phyloP scores from a whole-genome alignment of 495 filamentous ascomycete species.

The Penicillium bovifimosum region DNA sequence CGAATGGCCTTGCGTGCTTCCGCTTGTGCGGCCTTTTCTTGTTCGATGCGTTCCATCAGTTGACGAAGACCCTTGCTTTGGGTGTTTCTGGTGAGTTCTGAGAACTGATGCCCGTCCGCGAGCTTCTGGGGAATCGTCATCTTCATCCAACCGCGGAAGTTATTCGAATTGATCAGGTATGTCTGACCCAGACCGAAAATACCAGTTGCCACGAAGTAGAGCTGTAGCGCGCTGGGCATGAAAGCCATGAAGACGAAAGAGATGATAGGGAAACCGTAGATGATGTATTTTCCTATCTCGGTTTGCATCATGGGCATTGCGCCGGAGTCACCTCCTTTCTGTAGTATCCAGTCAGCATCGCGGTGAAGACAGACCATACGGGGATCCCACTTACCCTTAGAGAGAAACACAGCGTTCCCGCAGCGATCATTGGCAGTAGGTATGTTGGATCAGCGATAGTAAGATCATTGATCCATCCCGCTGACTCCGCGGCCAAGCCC shows the following conservation, averaged over 20 bases:
- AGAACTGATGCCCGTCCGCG: not conserved
- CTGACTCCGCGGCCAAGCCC: constrained; percentile 59
- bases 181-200: constrained; percentile 54
- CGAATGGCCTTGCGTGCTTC: not conserved
- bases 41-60: constrained; percentile 2
- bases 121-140: constrained; percentile 18
- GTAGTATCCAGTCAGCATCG: constrained; percentile 1
- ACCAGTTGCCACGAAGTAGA: constrained; percentile 62
- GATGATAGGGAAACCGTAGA: constrained; percentile 54
- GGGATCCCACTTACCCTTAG: constrained; percentile 51
- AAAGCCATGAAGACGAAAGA: constrained; percentile 56
- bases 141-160: constrained; percentile 23
- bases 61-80: constrained; percentile 6
- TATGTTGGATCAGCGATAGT: constrained; percentile 70
- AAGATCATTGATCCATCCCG: constrained; percentile 75
- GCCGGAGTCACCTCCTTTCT: constrained; percentile 53
- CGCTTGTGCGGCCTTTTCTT: constrained; percentile 2
- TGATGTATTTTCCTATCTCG: constrained; percentile 43
- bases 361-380: not conserved
- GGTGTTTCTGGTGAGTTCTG: not conserved
- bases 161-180: constrained; percentile 36
- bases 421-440: constrained; percentile 58
- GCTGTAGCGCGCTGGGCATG: constrained; percentile 63
- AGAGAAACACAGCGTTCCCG: constrained; percentile 45
- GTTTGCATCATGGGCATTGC: constrained; percentile 24